Conservation (phyloP, 495 filamentous ascomycete genomes). For the Penicillium antarcticum region DNA sequence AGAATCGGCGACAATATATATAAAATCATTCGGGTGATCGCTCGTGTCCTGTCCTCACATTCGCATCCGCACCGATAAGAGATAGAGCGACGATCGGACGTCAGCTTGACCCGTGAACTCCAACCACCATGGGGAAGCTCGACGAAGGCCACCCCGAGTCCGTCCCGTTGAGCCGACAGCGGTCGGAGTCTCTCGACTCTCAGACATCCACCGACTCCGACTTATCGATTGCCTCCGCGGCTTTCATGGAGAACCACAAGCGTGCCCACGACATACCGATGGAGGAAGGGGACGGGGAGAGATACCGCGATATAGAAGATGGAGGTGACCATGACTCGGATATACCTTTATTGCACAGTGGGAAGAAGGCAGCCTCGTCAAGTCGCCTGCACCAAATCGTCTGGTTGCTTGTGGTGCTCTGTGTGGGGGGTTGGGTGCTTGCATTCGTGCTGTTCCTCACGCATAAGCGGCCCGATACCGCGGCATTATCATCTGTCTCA, state of each 20-base stretch:
- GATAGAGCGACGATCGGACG: constrained; percentile 3
- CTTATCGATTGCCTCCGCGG: constrained; percentile 34
- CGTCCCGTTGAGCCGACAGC: constrained; percentile 23
- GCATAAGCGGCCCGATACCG: constrained; percentile 32
- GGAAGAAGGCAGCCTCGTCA: constrained; percentile 21
- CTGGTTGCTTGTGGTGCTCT: constrained; percentile 62
- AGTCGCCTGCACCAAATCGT: constrained; percentile 57
- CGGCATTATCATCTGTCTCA: constrained; percentile 17
- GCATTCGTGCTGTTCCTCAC: constrained; percentile 73
- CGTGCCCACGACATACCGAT: constrained; percentile 7
- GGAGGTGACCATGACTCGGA: constrained; percentile 21
- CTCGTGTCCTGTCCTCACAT: neutral
- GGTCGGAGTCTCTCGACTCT: constrained; percentile 28
- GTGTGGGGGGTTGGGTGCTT: constrained; percentile 74
- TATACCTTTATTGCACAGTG: constrained; percentile 25
- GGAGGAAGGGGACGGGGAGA: constrained; percentile 11
- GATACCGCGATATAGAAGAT: constrained; percentile 42
- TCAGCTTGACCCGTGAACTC: neutral
- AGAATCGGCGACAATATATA: neutral
- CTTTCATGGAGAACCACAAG: constrained; percentile 30
- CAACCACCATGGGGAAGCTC: constrained; percentile 29
- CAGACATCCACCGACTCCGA: constrained; percentile 36
- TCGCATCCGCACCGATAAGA: constrained; percentile 5
- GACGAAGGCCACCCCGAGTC: constrained; percentile 26
- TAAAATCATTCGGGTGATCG: neutral